Base-by-base conservation (phyloP, 2,329 filamentous ascomycete species). In the Cladophialophora exuberans region DNA sequence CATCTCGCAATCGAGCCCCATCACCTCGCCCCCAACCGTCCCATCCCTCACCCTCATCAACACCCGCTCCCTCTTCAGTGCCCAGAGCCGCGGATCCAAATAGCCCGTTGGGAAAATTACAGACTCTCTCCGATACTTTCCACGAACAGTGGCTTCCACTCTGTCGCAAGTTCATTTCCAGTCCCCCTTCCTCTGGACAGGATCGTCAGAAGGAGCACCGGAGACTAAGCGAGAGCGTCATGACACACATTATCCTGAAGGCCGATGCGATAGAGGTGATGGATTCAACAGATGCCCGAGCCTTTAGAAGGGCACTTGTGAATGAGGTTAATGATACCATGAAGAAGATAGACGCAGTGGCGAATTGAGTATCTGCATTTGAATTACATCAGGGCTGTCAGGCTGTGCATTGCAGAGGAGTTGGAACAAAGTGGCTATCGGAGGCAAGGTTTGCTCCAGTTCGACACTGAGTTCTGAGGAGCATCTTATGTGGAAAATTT, bases 241-340 rank as follows among this genome's bases (percentile, higher is more conserved):
- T 77, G 62, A 64, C 67, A 15, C 73, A 77, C 60, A 66, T 77
- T 13, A 64, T 76, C 43, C 54, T 78, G 53, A 76, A 76, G 79
- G 71, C 95, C 4, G 87, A 92, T 64, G 83, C 88, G 5, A 74
- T 97, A 10, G 87, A 94, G 61, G 75, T 77, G n/a, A n/a, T n/a
- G 2, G 89, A 95, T 64, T 70, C 79, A 4, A 82, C 84, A 57
- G 78, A 85, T 4, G 68, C 80, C 46, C 73, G 77, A 6, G 68
- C 77, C 38, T 83, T 85, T 60, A 69, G 69, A 61, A 75, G 69
- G 54, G 69, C 67, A 5, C 64, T 78, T 31, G 71, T 78, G 36
- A 71, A 67, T 48, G 72, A 76, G 55, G 70, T 73, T 7, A 73
- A 78, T 60, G 64, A 60, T 15, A 60, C 67, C n/a, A 64, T 76